Base-by-base conservation (phyloP, 192 early-diverging fungal genomes). In the Coemansia sp. region DNA sequence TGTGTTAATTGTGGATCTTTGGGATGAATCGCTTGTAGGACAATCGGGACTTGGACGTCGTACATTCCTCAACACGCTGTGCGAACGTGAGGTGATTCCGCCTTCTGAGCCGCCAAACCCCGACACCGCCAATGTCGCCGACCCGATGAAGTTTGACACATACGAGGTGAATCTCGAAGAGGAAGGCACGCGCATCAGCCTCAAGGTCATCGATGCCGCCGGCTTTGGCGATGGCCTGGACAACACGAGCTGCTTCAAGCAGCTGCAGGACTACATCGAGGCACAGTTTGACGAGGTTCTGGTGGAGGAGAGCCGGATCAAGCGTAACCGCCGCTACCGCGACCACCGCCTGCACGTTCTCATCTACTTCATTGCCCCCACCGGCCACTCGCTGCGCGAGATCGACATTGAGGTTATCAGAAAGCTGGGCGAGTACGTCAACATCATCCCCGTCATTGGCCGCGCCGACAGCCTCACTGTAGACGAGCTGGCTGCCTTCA, bases 221-320 rank as follows among this genome's bases (percentile, higher is more conserved):
- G 96, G 96, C 33, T 98, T 97, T 76, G 96, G 96, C 43, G 94
- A 98, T 68, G 90, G 92, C 49, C 84, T 98, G 64, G 93, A 98
- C 74, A 91, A 95, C 63, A 93, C 95, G 78, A 61, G 61, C 45
- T 94, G 91, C 78, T 95, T 96, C 79, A 82, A 87, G 56, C 88
- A 90, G 68, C 94, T 98, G 82, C 84, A 95, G 53, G 84, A 82
- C 52, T 96, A 96, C 81, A 87, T 98, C 55, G 94, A 98, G 78
- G 71, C 84, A 43, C 94, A 97, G 75, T 96, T 94, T 68, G 93
- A 97, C 69, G 89, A 93, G 79, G 91, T 94, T 60, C 80, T 97
- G 54, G 89, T 92, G 15, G 90, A 96, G 64, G 90, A 91, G 78
- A 86, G 86, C 57, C 82, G 86, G 55, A 87, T 89, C 73, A 88